These are phyloP conservation scores for Salix viminalis DNA, from an alignment of 345 rosid genomes.

Conservation along the genomic window DNA sequence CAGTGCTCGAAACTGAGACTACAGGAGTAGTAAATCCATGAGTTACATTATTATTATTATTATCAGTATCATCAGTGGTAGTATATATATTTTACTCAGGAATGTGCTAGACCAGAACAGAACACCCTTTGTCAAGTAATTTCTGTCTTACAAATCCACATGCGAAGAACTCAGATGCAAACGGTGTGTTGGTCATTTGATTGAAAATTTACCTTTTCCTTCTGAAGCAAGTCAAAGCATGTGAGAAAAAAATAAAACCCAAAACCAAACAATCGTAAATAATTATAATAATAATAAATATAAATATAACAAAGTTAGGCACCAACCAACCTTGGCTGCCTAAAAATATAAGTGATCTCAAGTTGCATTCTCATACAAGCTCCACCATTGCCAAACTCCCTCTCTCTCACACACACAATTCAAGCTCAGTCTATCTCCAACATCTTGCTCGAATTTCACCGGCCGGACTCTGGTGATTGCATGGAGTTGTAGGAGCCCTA, in stretches of 20 bases:
- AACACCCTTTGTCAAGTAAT: too few species aligned
- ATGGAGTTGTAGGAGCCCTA: constrained; percentile 31
- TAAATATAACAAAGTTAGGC: constrained; percentile 30
- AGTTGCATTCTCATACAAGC: constrained; percentile 41
- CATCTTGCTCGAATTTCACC: neutral
- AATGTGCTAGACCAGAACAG: too few species aligned
- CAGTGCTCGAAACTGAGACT: too few species aligned
- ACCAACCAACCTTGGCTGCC: constrained; percentile 40
- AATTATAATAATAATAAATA: neutral
- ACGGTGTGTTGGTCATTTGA: constrained; percentile 3
- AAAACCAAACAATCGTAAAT: neutral
- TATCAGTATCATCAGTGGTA: too few species aligned
- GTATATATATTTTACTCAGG: too few species aligned
- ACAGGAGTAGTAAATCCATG: fast-evolving
- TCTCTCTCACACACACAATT: neutral
- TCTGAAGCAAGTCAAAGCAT: constrained; percentile 8
- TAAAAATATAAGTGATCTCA: constrained; percentile 23
- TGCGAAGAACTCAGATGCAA: neutral
- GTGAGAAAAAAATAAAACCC: neutral
- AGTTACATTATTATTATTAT: too few species aligned
- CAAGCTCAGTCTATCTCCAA: neutral
- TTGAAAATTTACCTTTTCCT: constrained; percentile 19
- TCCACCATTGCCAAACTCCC: neutral
- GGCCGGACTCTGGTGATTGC: constrained; percentile 9
- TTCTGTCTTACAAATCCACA: too few species aligned